Evolutionary conservation across 768 basidiomycete species (phyloP), one percentile per base, ranked within the genome.

Genomic region (Coprinopsis strossmayeri): DNA sequence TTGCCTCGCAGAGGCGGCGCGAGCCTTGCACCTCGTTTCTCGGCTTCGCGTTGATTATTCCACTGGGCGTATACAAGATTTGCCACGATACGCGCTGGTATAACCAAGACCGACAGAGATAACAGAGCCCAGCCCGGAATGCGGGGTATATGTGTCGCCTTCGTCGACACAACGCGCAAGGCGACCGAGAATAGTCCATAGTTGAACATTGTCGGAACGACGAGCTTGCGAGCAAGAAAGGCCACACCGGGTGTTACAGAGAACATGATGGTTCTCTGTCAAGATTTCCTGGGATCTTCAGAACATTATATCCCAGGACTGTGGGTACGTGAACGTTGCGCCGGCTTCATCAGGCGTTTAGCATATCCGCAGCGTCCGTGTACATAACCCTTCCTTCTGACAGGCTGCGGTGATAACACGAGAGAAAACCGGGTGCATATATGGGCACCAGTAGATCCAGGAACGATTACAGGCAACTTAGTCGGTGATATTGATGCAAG

Each of bases 1-100:
- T 66, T 66, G 0, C 78, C 78, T 25, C 54, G 53, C 0, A 66
- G 53, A 15, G 57, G 56, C 2, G 69, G 72, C 3, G 73, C 64
- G 23, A 70, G 62, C 13, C 71, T 71, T 23, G 78, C 77, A 3
- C 78, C 78, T 45, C 74, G 34, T 1, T 61, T 57, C 34, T 68
- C 65, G 1, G 78, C 79, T 27, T 65, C 61, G 5, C 67, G 61
- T 28, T 57, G 61, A 11, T 76, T 59, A 11, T 52, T 53, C 11
- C 68, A 43, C 3, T 63, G 56, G 13, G 57, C n/a, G 27, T 45
- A 46, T 3, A 35, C 42, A 13, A 45, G 26, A 26, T 20, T 15
- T 5, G 35, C 35, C 3, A 34, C 17, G 10, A 23, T 9, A 15
- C 37, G n/a, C 15, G 27, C 18, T 15, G 52, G 52, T n/a, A 53